A percentile compares a stretch with the other conserved stretches of the same genome.
phyloP scores from a whole-genome alignment of 768 basidiomycete species.

The Auriscalpium microsporum region DNA sequence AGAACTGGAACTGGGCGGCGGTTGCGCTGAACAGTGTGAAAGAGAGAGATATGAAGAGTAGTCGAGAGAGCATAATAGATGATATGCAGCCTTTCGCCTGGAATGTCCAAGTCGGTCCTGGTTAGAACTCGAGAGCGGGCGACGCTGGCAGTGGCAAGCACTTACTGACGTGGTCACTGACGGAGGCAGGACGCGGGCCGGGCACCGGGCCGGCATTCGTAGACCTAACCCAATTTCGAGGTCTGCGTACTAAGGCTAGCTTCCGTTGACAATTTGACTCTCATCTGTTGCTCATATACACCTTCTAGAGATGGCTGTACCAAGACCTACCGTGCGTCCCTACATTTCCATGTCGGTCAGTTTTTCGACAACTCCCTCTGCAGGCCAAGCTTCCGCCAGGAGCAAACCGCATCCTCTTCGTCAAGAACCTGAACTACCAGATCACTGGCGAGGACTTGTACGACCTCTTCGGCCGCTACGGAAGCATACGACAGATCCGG shows the following conservation, averaged over 20 bases:
- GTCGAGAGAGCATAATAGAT: too few relatives aligned
- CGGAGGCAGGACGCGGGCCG: too few relatives aligned
- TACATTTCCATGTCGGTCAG: neutral
- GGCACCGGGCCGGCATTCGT: too few relatives aligned
- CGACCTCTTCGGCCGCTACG: constrained; percentile 96
- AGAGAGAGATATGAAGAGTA: neutral
- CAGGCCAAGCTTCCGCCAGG: constrained; percentile 87
- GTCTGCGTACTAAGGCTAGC: too few relatives aligned
- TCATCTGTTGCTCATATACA: neutral
- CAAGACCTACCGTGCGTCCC: constrained; percentile 57
- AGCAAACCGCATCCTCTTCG: constrained; percentile 86
- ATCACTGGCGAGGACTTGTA: constrained; percentile 92
- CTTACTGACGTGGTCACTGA: too few relatives aligned
- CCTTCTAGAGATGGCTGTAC: constrained; percentile 45
- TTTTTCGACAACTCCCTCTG: neutral
- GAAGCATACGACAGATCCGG: constrained; percentile 90
- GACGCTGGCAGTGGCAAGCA: too few relatives aligned
- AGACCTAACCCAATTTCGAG: too few relatives aligned
- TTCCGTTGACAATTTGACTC: neutral
- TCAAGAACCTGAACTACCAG: constrained; percentile 88
- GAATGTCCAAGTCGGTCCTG: too few relatives aligned
- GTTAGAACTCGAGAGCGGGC: too few relatives aligned
- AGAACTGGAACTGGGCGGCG: constrained; percentile 15
- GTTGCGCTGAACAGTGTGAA: constrained; percentile 1
- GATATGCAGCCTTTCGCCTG: too few relatives aligned